Evolutionary conservation across 192 early-diverging fungal species (phyloP).

Genomic region (Borealophlyctis nickersoniae): DNA sequence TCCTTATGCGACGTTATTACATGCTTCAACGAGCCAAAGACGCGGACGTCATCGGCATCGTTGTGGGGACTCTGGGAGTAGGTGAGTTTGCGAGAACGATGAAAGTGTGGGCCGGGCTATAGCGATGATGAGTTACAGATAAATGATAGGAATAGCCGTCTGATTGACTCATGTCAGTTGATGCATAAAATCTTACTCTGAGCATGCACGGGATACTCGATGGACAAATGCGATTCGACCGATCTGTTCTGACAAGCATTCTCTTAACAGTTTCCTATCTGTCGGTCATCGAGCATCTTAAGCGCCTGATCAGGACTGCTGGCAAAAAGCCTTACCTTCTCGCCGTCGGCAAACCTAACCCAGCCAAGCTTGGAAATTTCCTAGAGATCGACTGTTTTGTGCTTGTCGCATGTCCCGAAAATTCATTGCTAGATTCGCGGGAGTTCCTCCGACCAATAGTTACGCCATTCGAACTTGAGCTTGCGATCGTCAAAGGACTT

Average conservation of each 20-base stretch:
- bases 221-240: not conserved
- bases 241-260: not conserved
- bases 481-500: conserved; percentile 56
- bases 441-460: conserved; percentile 92
- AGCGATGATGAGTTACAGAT: conserved; percentile 26
- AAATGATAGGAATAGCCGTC: conserved; percentile 39
- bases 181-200: not conserved
- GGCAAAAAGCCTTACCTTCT: conserved; percentile 84
- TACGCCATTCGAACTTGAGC: conserved; percentile 86
- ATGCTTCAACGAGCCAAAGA: conserved; percentile 91
- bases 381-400: conserved; percentile 92
- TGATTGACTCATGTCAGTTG: not conserved
- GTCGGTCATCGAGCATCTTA: conserved; percentile 75
- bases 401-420: conserved; percentile 91
- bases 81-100: conserved; percentile 48
- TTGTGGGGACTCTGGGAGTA: conserved; percentile 92
- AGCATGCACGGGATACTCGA: no score
- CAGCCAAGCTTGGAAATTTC: conserved; percentile 96
- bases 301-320: conserved; percentile 65
- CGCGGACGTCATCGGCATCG: conserved; percentile 89
- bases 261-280: conserved; percentile 67
- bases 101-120: not conserved
- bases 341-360: conserved; percentile 91
- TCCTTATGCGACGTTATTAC: conserved; percentile 62
- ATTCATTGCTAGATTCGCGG: conserved; percentile 83